Conservation (phyloP, 768 basidiomycete genomes). For the Suillus sp. region DNA sequence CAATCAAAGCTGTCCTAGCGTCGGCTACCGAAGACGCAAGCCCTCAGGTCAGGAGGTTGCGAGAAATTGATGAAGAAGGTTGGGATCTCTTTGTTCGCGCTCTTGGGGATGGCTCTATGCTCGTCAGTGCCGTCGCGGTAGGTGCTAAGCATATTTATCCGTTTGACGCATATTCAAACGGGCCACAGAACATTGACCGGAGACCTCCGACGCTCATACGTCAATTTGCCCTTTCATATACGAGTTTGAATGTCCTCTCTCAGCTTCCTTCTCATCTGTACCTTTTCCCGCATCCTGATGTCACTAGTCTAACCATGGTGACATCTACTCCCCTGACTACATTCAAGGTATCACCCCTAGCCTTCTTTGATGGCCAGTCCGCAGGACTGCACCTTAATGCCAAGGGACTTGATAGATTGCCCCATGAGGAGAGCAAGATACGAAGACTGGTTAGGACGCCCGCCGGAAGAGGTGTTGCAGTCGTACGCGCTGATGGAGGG, state of each 20-base stretch:
- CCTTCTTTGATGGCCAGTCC: constrained; percentile 63
- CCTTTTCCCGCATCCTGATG: constrained; percentile 51
- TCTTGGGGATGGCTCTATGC: constrained; percentile 69
- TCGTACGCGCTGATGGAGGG: constrained; percentile 59
- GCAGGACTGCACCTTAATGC: constrained; percentile 53
- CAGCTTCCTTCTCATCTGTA: constrained; percentile 53
- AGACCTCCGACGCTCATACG: constrained; percentile 82
- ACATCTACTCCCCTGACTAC: constrained; percentile 67
- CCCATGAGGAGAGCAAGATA: constrained; percentile 55
- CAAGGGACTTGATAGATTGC: constrained; percentile 40
- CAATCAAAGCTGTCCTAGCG: constrained; percentile 47
- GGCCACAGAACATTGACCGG: constrained; percentile 78
- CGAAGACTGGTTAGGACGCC: constrained; percentile 73
- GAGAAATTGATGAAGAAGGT: constrained; percentile 67
- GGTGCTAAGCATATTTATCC: constrained; percentile 30
- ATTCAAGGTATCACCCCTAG: constrained; percentile 56
- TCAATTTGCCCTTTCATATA: constrained; percentile 73
- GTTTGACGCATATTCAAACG: constrained; percentile 3
- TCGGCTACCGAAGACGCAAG: constrained; percentile 3
- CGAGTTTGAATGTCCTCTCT: constrained; percentile 50
- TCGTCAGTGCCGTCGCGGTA: constrained; percentile 74
- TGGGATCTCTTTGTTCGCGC: constrained; percentile 83
- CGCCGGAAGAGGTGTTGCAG: constrained; percentile 74
- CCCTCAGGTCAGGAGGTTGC: constrained; percentile 42
- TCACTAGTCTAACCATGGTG: constrained; percentile 54